Conservation (phyloP, 1,284 basidiomycete species). For the Apiotrichum brassicae region DNA sequence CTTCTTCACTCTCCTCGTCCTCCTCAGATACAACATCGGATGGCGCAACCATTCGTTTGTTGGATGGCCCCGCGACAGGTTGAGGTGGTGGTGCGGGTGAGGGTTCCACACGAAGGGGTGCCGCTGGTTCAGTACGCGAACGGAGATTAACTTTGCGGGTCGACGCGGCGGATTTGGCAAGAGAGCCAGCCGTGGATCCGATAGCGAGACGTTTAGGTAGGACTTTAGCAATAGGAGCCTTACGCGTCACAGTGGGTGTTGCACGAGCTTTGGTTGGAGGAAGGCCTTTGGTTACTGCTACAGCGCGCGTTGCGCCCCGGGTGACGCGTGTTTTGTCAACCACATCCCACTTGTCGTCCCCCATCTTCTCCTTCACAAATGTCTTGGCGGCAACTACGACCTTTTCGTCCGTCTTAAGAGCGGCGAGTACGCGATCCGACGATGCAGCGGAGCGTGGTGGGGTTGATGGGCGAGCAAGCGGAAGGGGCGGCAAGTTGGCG, state of each 20-base stretch:
- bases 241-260: background rate
- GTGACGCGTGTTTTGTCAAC: slow-evolving; percentile 4
- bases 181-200: background rate
- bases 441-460: slow-evolving; percentile 10
- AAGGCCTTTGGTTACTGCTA: background rate
- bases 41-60: too few species aligned
- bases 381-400: slow-evolving; percentile 14
- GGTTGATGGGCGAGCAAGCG: background rate
- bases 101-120: background rate
- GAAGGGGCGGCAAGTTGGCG: slow-evolving; percentile 7
- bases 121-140: background rate
- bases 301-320: slow-evolving; percentile 2
- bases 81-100: background rate
- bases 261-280: background rate
- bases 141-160: slow-evolving; percentile 11
- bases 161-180: slow-evolving; percentile 1
- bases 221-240: background rate
- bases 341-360: slow-evolving; percentile 15
- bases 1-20: background rate
- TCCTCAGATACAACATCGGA: too few species aligned
- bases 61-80: background rate
- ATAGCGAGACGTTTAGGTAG: slow-evolving; percentile 4
- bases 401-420: slow-evolving; percentile 12
- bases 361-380: slow-evolving; percentile 18
- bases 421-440: slow-evolving; percentile 14